These are phyloP conservation scores for Backusella psychrophila DNA, from an alignment of 192 early-diverging fungal species.

Conservation along the genomic window DNA sequence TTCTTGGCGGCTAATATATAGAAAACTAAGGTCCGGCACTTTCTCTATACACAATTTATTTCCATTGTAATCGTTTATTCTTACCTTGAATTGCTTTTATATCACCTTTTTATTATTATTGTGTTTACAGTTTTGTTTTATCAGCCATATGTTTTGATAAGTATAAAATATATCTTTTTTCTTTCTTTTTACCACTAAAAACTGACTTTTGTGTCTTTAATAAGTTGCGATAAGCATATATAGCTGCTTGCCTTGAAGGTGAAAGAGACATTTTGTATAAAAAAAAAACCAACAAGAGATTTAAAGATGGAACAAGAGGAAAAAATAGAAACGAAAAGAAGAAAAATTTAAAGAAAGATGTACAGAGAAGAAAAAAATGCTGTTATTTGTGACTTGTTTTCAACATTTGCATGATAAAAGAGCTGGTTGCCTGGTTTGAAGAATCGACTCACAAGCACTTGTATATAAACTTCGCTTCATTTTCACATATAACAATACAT, in stretches of 20 bases:
- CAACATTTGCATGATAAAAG: not conserved
- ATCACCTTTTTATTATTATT: not conserved
- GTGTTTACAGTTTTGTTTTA: not conserved
- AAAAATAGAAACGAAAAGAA: not conserved
- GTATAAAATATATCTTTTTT: not conserved
- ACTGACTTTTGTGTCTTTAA: slow-evolving; percentile 17
- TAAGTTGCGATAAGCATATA: slow-evolving; percentile 15
- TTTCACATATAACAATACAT: too few species aligned
- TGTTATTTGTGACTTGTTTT: not conserved
- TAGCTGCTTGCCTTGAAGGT: slow-evolving; percentile 15
- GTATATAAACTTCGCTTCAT: too few species aligned
- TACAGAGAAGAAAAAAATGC: not conserved
- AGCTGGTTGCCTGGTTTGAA: not conserved
- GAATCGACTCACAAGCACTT: too few species aligned
- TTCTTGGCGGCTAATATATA: slow-evolving; percentile 4
- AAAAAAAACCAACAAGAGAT: not conserved
- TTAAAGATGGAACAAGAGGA: not conserved
- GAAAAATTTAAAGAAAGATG: not conserved
- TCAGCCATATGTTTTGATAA: not conserved
- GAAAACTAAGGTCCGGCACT: not conserved
- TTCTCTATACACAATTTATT: not conserved
- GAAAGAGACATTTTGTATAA: slow-evolving; percentile 10
- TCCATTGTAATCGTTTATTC: not conserved
- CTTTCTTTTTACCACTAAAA: slow-evolving; percentile 10
- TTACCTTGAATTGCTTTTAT: slow-evolving; percentile 15